These are phyloP conservation scores for Tilletia horrida DNA, from an alignment of 1,284 basidiomycete genomes.

Conservation along the genomic window DNA sequence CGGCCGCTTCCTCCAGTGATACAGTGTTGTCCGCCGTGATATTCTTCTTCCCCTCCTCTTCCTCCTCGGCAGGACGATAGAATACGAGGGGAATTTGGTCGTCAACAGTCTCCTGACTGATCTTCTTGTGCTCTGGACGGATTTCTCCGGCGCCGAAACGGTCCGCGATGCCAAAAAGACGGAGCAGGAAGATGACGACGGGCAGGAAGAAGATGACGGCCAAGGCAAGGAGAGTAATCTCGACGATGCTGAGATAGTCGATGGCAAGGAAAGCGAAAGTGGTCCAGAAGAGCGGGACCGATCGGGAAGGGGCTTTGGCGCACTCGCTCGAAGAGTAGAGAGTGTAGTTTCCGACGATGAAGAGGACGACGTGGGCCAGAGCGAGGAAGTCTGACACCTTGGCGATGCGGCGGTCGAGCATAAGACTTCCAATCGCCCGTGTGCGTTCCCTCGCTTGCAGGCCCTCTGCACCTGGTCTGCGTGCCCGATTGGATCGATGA, in stretches of 20 bases:
- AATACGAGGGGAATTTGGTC: constrained; percentile 38
- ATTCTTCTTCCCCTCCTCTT: constrained; percentile 18
- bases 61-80: constrained; percentile 35
- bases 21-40: not conserved
- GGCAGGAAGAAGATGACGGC: constrained; percentile 42
- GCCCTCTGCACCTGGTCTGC: constrained; percentile 31
- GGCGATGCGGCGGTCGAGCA: constrained; percentile 33
- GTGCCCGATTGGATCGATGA: constrained; percentile 34
- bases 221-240: constrained; percentile 38
- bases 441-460: constrained; percentile 33
- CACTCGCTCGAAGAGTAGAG: constrained; percentile 32
- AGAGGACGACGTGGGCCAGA: constrained; percentile 37
- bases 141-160: constrained; percentile 20
- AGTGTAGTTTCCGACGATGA: constrained; percentile 43
- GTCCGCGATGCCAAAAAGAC: constrained; percentile 35
- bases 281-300: constrained; percentile 39
- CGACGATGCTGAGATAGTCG: constrained; percentile 40
- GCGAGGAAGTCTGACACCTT: constrained; percentile 37
- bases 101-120: constrained; percentile 37
- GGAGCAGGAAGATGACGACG: constrained; percentile 34
- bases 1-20: not conserved
- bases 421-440: constrained; percentile 33
- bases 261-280: constrained; percentile 34
- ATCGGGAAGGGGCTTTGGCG: constrained; percentile 35
- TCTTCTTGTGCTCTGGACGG: constrained; percentile 33